Conservation (phyloP, 75 land plant genomes). For the Chamaecyparis obtusa region DNA sequence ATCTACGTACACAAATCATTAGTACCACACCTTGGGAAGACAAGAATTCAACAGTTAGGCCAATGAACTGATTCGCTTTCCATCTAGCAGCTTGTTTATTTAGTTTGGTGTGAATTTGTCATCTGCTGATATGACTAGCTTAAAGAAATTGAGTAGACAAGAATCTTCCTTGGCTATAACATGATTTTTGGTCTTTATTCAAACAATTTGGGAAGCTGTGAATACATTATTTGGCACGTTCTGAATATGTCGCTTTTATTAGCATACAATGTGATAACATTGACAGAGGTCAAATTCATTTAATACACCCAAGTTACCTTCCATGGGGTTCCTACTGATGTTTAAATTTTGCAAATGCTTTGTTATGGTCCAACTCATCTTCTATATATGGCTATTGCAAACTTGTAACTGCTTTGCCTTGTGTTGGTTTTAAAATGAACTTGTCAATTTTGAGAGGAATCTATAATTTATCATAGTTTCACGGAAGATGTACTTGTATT, state of each 20-base stretch:
- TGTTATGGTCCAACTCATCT: neutral
- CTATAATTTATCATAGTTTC: neutral
- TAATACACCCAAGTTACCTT: neutral
- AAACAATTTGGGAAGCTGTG: too few relatives aligned
- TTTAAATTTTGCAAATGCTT: neutral
- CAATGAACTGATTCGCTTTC: neutral
- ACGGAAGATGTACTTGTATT: too few relatives aligned
- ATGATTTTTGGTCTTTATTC: neutral
- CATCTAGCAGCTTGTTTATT: neutral
- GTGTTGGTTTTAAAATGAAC: neutral
- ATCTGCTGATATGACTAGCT: neutral
- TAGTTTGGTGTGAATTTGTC: neutral
- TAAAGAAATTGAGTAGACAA: neutral
- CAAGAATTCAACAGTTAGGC: neutral
- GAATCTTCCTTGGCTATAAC: neutral
- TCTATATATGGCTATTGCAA: neutral
- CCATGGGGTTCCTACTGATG: neutral
- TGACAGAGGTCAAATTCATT: neutral
- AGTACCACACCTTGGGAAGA: neutral
- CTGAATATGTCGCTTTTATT: neutral
- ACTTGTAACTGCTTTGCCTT: neutral
- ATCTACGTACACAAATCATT: too few relatives aligned
- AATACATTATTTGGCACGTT: too few relatives aligned
- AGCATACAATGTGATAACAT: too few relatives aligned
- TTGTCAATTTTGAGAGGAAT: neutral